These are phyloP conservation scores for Puccinia polysora DNA, from an alignment of 1,284 basidiomycete genomes.

Conservation along the genomic window DNA sequence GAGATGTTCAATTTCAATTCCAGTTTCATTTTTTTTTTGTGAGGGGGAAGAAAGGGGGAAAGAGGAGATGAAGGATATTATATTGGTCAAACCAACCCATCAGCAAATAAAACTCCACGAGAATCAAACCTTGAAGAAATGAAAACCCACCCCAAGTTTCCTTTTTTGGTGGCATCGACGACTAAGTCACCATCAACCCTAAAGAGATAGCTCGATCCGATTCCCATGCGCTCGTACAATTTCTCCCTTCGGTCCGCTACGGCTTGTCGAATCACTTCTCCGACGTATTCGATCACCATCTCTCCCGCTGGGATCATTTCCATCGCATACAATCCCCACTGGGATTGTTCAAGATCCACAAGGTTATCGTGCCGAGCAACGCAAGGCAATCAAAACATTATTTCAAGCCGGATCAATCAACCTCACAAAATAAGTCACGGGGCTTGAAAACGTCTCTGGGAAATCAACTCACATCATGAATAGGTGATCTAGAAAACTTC, in stretches of 20 bases:
- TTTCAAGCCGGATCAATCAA: neutral
- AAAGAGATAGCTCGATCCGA: constrained; percentile 63
- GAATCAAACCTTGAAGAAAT: neutral
- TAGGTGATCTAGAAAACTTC: constrained; percentile 88
- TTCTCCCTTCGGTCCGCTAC: constrained; percentile 97
- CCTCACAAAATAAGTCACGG: neutral
- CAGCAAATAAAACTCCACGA: neutral
- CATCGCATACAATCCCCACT: constrained; percentile 51
- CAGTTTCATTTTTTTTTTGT: neutral
- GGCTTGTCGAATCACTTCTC: constrained; percentile 88
- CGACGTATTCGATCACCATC: constrained; percentile 99
- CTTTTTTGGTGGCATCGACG: constrained; percentile 97
- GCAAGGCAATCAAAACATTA: neutral
- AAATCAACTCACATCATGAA: constrained; percentile 96
- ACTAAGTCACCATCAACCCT: constrained; percentile 56
- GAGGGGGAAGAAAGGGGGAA: too few relatives aligned
- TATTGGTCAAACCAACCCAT: neutral
- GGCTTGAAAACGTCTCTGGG: constrained; percentile 55
- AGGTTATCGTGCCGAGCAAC: neutral
- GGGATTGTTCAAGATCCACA: neutral
- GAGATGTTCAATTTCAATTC: constrained; percentile 3
- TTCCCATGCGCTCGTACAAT: constrained; percentile 89
- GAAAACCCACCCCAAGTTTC: constrained; percentile 73
- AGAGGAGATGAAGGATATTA: too few relatives aligned
- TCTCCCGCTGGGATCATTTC: constrained; percentile 79